Evolutionary conservation across 163 green algal genomes (phyloP).

Genomic region (Smithsoniella earleae): DNA sequence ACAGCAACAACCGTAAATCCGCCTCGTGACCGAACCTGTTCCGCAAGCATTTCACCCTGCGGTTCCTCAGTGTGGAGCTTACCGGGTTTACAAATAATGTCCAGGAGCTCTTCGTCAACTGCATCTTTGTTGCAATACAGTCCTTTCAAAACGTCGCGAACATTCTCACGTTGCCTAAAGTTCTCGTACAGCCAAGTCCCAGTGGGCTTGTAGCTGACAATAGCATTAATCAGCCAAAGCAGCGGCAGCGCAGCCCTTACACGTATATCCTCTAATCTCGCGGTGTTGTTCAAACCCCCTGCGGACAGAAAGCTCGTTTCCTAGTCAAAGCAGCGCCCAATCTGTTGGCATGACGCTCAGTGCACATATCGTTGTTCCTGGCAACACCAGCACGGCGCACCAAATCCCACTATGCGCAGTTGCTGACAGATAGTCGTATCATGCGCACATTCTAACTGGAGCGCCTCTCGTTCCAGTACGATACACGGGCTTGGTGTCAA

Average conservation of each 20-base stretch:
- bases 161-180: conserved; percentile 43
- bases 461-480: no score
- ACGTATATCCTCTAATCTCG: conserved; percentile 55
- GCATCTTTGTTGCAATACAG: conserved; percentile 55
- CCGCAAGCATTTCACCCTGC: background rate
- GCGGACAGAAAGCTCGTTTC: conserved; percentile 34
- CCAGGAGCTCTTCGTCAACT: conserved; percentile 68
- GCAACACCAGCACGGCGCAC: background rate
- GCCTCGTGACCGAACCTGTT: no score
- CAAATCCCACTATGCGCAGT: no score
- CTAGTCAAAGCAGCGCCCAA: no score
- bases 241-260: conserved; percentile 60
- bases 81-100: conserved; percentile 44
- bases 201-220: conserved; percentile 55
- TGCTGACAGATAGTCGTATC: no score
- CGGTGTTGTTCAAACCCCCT: conserved; percentile 68
- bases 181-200: conserved; percentile 49
- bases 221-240: conserved; percentile 64
- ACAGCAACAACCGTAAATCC: no score
- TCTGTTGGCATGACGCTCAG: background rate
- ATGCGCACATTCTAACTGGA: no score
- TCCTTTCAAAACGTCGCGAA: conserved; percentile 36
- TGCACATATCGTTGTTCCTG: background rate
- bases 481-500: no score
- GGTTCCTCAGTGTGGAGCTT: background rate